A percentile compares a stretch with the other conserved stretches of the same genome.
phyloP scores from a whole-genome alignment of 352 stramenopile genomes.

The Globisporangium cylindrosporum region DNA sequence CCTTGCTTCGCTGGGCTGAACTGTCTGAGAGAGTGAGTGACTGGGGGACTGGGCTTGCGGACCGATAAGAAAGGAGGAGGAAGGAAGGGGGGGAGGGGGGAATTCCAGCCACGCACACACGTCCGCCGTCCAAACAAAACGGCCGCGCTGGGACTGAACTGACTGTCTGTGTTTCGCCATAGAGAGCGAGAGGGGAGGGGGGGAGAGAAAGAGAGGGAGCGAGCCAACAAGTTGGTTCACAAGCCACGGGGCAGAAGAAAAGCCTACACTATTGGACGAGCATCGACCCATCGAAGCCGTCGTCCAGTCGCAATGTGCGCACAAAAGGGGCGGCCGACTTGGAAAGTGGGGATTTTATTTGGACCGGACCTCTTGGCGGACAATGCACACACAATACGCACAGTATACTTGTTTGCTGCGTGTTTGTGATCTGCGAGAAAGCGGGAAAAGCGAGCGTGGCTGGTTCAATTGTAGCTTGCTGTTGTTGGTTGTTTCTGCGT shows the following conservation, averaged over 20 bases:
- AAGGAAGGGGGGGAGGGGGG: constrained; percentile 1
- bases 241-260: not conserved
- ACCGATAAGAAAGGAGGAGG: constrained; percentile 4
- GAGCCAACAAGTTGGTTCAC: not conserved
- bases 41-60: constrained; percentile 1
- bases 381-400: not conserved
- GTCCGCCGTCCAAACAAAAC: constrained; percentile 7
- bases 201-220: constrained; percentile 3
- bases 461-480: constrained; percentile 1
- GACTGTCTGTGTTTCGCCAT: constrained; percentile 9
- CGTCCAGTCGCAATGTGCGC: not conserved
- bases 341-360: not conserved
- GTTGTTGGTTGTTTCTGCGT: not conserved
- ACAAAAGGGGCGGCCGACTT: constrained; percentile 2
- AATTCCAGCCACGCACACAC: constrained; percentile 5
- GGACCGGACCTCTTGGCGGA: constrained; percentile 1
- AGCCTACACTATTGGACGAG: not conserved
- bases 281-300: constrained; percentile 12
- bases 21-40: constrained; percentile 9
- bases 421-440: not conserved
- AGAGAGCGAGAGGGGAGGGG: constrained; percentile 6
- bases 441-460: not conserved
- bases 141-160: constrained; percentile 5
- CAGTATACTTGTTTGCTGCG: not conserved
- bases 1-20: not conserved